A percentile compares a stretch with the other conserved stretches of the same genome.
Evolutionary conservation across 2,329 filamentous ascomycete species (phyloP).

Genomic region (Ophiognomonia clavigignenti-juglandacearum): DNA sequence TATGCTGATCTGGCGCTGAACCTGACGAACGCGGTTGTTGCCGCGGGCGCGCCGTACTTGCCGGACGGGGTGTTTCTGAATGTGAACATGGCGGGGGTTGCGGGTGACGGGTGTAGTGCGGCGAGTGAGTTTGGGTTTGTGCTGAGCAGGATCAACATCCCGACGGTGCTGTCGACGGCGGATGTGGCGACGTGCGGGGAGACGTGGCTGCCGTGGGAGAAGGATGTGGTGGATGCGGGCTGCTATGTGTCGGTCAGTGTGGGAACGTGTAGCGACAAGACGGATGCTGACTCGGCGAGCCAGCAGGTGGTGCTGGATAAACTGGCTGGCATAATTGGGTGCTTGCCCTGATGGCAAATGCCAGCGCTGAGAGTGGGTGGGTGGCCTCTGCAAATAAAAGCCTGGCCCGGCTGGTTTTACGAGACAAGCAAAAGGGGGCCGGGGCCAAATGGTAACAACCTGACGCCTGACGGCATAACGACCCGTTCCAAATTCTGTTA

Average conservation of each 20-base stretch:
- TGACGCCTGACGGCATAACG: too few species aligned
- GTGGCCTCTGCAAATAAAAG: too few species aligned
- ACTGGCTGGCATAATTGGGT: constrained; percentile 27
- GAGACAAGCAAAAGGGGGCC: too few species aligned
- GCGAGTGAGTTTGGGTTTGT: constrained; percentile 57
- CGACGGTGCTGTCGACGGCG: constrained; percentile 41
- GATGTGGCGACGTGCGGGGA: constrained; percentile 56
- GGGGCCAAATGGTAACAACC: too few species aligned
- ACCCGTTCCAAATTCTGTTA: too few species aligned
- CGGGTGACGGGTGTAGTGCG: constrained; percentile 40
- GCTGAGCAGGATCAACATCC: constrained; percentile 54
- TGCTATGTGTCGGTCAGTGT: constrained; percentile 63
- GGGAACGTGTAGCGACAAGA: constrained; percentile 56
- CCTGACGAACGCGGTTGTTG: constrained; percentile 51
- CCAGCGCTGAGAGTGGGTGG: neutral
- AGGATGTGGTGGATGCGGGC: constrained; percentile 43
- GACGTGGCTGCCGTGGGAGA: constrained; percentile 54
- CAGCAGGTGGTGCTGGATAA: constrained; percentile 49
- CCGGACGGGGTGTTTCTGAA: constrained; percentile 59
- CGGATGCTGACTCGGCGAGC: constrained; percentile 45
- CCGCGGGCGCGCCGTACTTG: constrained; percentile 57
- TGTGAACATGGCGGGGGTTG: constrained; percentile 60
- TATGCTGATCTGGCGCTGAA: constrained; percentile 60
- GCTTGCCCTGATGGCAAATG: constrained; percentile 7
- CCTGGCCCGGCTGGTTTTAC: too few species aligned